Conservation (phyloP, 164 flowering plant genomes). For the Warburgia ugandensis region DNA sequence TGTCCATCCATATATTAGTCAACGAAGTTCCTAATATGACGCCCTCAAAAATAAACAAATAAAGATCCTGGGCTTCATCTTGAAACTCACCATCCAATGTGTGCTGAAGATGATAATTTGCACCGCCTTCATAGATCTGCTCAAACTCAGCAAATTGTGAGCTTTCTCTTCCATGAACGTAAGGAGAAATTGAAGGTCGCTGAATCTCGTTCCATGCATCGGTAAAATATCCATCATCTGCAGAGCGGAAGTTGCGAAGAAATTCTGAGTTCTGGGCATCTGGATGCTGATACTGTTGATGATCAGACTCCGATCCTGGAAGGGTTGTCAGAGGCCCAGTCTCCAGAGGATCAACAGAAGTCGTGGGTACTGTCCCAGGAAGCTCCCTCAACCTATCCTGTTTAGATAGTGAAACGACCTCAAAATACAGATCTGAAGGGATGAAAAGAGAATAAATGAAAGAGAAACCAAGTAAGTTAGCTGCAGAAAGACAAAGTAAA, state of each 20-base stretch:
- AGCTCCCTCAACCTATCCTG: slow-evolving; percentile 77
- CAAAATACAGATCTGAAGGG: background rate
- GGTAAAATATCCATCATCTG: slow-evolving; percentile 37
- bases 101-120: slow-evolving; percentile 39
- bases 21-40: background rate
- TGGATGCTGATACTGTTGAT: slow-evolving; percentile 30
- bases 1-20: background rate
- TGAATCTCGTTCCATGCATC: slow-evolving; percentile 81
- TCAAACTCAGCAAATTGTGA: slow-evolving; percentile 30
- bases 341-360: slow-evolving; percentile 26
- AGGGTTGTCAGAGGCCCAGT: slow-evolving; percentile 27
- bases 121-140: slow-evolving; percentile 20
- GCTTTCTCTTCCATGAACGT: slow-evolving; percentile 19
- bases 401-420: slow-evolving; percentile 3
- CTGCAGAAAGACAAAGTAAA: background rate
- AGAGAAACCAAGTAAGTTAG: no score
- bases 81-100: slow-evolving; percentile 51
- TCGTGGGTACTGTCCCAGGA: slow-evolving; percentile 40
- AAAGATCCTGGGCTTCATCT: background rate
- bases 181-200: slow-evolving; percentile 28
- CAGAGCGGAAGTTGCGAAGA: slow-evolving; percentile 42
- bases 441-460: background rate
- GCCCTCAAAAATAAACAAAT: background rate
- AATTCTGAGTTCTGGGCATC: slow-evolving; percentile 60
- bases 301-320: slow-evolving; percentile 66